Percentiles rank a stretch among this genome's conserved stretches.
phyloP scores from a whole-genome alignment of 306 rosid species.

The Fragaria vesca region DNA sequence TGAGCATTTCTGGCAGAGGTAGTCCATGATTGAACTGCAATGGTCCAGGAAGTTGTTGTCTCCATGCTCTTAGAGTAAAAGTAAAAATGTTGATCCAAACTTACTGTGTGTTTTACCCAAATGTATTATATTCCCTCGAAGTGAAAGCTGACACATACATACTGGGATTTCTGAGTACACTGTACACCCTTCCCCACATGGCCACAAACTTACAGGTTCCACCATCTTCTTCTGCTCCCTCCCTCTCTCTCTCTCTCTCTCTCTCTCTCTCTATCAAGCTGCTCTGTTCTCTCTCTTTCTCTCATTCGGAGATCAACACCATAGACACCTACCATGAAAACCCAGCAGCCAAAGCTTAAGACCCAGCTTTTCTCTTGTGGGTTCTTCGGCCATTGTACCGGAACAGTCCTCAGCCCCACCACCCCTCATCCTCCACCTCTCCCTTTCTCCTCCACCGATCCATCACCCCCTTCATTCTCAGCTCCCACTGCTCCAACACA shows the following conservation, averaged over 20 bases:
- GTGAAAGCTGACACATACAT: constrained; percentile 17
- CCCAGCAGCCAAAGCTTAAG: constrained; percentile 79
- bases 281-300: not conserved
- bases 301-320: not conserved
- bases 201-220: constrained; percentile 8
- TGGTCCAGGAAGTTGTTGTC: not conserved
- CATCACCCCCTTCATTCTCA: constrained; percentile 25
- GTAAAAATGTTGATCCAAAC: not conserved
- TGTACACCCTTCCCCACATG: not conserved
- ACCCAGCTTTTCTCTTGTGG: constrained; percentile 92
- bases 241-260: too few species aligned
- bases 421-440: constrained; percentile 47
- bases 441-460: constrained; percentile 35
- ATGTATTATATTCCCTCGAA: not conserved
- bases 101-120: not conserved
- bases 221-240: not conserved
- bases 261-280: not conserved
- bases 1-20: not conserved
- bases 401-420: constrained; percentile 81
- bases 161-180: not conserved
- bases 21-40: constrained; percentile 13
- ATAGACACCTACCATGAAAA: constrained; percentile 46
- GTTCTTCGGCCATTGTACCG: constrained; percentile 88
- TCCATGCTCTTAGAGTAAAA: not conserved
- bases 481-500: constrained; percentile 13